Evolutionary conservation across 441 rosid species (phyloP), one percentile per base, ranked within the genome.

Genomic region (Gossypium davidsonii): DNA sequence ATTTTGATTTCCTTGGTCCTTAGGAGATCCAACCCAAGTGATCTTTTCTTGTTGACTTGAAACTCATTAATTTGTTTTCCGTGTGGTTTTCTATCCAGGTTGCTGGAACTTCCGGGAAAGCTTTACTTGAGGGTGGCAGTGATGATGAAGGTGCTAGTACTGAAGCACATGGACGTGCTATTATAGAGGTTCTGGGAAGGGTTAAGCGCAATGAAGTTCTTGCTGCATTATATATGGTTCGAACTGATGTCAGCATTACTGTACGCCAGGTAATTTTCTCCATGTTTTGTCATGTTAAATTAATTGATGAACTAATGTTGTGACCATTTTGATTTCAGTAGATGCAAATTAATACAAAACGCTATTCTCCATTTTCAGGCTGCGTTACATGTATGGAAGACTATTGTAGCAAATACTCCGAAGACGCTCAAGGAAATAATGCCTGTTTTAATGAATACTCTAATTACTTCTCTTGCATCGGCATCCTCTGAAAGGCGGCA

Each of bases 71-170:
- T 73, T 15, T 71, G 15, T 20, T 55, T 55, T 71, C 26, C 46
- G 3, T 73, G 69, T 3, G 61, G 67, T 39, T 51, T 57, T 3
- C 49, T 58, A 56, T 73, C 66, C 78, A 96, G 99, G 98, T 96
- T 85, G 99, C 98, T 85, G 99, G 99, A 74, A 94, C 99, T 76
- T 91, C 99, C 56, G 99, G 99, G 48, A 96, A 96, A 84, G 93
- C 98, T 74, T 86, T 96, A 75, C 98, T 96, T 59, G 98, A 96
- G 84, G 99, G 99, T 75, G 99, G 99, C 23, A 96, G 99, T 83
- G 99, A 96, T 82, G 99, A 94, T 83, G 99, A 96, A 83, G 98
- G 98, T 82, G 84, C 99, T 72, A 94, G 99, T 77, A 96, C 99
- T 62, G 99, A 96, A 85, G 98, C 99, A 0, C 99, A 96, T 61